Base-by-base conservation (phyloP, 805 yeast species). In the Ogataea angusta region DNA sequence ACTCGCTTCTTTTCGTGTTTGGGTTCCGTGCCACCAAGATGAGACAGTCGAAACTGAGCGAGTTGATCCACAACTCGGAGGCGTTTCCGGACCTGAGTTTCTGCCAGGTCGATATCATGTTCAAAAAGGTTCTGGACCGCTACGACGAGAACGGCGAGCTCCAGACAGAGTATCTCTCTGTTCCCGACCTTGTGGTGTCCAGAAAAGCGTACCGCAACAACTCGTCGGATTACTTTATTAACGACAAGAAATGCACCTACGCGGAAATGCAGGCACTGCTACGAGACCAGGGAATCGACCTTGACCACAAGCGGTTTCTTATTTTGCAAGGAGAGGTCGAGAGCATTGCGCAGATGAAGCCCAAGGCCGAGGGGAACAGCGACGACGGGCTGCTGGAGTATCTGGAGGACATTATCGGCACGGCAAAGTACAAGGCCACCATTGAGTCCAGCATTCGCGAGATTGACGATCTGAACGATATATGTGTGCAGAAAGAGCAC, bases 311-410 rank as follows among this genome's bases (percentile, higher is more conserved):
- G 59, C 73, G 99, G 52, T 93, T 93, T 54, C 72, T 93, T 52
- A 95, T 93, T 57, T 68, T 93, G 32, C 99, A 93, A 65, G 99
- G 99, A 60, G 99, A 93, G 60, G 99, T 93, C 30, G 99, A 93
- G 66, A 83, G 90, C 49, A 93, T 93, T 56, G 97, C 99, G 0
- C 97, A 93, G 60, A 95, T 93, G 99, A 91, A 91, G 59, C 85
- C 99, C 9, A 93, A 91, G 57, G 98, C 97, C 0, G 97, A 93
- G 55, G 77, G 72, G 36, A 95, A 87, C 38, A 79, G 79, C 48
- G 98, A 91, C 53, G 98, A 93, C 59, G 99, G 99, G 0, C 68
- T 93, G 19, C 65, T 93, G 28, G 99, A 95, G 57, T 93, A 93
- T 59, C 66, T 93, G 45, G 99, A 93, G 58, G 99, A 95, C 67